Conservation (phyloP, 1,139 yeast genomes). For the Debaryomyces fabryi region DNA sequence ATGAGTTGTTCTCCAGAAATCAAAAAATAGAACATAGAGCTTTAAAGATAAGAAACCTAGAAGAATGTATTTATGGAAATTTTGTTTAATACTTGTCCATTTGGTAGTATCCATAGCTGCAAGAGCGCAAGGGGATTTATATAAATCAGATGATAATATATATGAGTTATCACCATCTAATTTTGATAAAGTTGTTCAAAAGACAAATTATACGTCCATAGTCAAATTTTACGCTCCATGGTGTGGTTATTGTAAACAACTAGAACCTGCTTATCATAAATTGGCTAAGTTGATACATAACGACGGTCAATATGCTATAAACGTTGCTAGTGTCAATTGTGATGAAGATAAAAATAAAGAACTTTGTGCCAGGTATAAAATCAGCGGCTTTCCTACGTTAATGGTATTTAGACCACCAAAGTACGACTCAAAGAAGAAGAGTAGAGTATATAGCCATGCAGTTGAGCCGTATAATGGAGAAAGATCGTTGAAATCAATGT, state of each 20-base stretch:
- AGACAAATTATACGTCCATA: constrained; percentile 75
- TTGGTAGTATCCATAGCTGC: neutral
- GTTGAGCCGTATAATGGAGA: constrained; percentile 72
- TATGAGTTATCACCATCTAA: constrained; percentile 57
- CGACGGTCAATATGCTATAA: constrained; percentile 56
- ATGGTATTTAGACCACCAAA: constrained; percentile 85
- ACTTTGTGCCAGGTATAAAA: constrained; percentile 66
- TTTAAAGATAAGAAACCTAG: neutral
- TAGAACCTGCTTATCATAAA: constrained; percentile 59
- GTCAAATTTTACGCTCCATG: constrained; percentile 97
- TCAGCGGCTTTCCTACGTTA: constrained; percentile 82
- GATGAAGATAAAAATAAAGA: constrained; percentile 67
- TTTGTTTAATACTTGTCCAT: neutral
- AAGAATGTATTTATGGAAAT: constrained; percentile 4
- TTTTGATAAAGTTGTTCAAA: constrained; percentile 66
- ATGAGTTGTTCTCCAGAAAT: neutral
- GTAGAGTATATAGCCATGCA: constrained; percentile 43
- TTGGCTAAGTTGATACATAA: constrained; percentile 59
- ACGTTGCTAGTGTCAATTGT: constrained; percentile 87
- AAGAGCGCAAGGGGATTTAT: constrained; percentile 26
- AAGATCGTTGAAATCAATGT: constrained; percentile 60
- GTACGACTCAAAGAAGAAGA: constrained; percentile 29
- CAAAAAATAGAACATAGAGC: neutral
- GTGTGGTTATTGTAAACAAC: constrained; percentile 81
- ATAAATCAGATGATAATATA: constrained; percentile 50